A percentile compares a stretch with the other conserved stretches of the same genome.
phyloP scores from a whole-genome alignment of 495 filamentous ascomycete genomes.

The Trichoderma gamsii region DNA sequence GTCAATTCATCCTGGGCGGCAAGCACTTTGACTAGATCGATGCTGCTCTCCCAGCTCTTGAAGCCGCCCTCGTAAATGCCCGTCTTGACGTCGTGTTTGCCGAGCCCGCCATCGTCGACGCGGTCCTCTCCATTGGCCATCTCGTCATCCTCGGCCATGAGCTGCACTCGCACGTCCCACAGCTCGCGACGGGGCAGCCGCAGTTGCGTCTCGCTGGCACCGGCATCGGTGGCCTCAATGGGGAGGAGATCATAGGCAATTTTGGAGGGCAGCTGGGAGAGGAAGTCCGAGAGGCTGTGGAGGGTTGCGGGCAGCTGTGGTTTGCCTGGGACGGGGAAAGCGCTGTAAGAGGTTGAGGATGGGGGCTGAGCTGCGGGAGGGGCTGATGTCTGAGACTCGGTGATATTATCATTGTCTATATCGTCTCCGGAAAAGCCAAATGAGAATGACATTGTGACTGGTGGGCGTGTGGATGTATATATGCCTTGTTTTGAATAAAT shows the following conservation, averaged over 20 bases:
- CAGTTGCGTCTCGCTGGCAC: slow-evolving; percentile 40
- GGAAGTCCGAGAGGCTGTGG: slow-evolving; percentile 46
- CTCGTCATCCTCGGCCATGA: slow-evolving; percentile 78
- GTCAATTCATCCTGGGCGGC: slow-evolving; percentile 48
- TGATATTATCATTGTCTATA: slow-evolving; percentile 58
- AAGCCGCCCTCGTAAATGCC: slow-evolving; percentile 97
- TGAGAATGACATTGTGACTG: slow-evolving; percentile 47
- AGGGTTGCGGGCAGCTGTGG: slow-evolving; percentile 41
- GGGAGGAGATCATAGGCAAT: slow-evolving; percentile 63
- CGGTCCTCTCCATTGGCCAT: slow-evolving; percentile 45
- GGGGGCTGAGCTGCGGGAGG: slow-evolving; percentile 23
- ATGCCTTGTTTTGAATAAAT: too few relatives aligned
- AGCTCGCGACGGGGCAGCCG: slow-evolving; percentile 77
- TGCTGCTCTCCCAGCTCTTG: slow-evolving; percentile 95
- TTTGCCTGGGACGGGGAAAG: slow-evolving; percentile 44
- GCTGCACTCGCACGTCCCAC: slow-evolving; percentile 87
- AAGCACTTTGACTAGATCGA: slow-evolving; percentile 76
- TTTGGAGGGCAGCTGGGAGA: slow-evolving; percentile 67
- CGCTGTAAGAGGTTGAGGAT: slow-evolving; percentile 32
- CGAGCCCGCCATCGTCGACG: slow-evolving; percentile 50
- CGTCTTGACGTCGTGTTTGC: slow-evolving; percentile 77
- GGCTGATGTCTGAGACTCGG: slow-evolving; percentile 19
- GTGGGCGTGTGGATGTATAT: neutral
- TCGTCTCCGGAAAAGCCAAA: slow-evolving; percentile 83
- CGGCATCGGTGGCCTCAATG: slow-evolving; percentile 36